Conservation (phyloP, 805 yeast species). For the Saccharomycopsis oosterbeekiorum region DNA sequence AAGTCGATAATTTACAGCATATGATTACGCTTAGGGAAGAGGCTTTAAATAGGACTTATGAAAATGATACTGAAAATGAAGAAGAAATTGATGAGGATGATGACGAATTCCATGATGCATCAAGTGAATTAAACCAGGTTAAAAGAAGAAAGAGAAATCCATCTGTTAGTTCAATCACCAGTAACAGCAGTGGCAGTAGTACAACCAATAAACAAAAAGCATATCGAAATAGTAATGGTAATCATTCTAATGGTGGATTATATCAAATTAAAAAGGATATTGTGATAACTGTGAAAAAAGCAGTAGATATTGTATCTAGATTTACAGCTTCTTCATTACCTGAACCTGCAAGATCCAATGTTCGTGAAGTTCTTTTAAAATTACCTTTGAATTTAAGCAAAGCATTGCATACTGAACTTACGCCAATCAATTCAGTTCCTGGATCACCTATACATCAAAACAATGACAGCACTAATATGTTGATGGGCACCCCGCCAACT, state of each 20-base stretch:
- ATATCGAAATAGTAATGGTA: not conserved
- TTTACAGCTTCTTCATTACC: constrained; percentile 70
- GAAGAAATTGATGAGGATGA: constrained; percentile 21
- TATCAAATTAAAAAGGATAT: constrained; percentile 66
- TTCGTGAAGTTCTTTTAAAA: constrained; percentile 65
- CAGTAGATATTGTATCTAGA: constrained; percentile 75
- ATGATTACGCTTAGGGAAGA: constrained; percentile 39
- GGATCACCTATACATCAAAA: constrained; percentile 2
- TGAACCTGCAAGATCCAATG: constrained; percentile 69
- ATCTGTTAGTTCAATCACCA: not conserved
- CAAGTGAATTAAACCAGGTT: constrained; percentile 24
- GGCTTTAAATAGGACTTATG: constrained; percentile 18
- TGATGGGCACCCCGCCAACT: not conserved
- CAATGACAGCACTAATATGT: not conserved
- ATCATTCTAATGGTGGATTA: constrained; percentile 18
- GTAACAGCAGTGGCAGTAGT: constrained; percentile 8
- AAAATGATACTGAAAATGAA: constrained; percentile 14
- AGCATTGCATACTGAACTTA: constrained; percentile 25
- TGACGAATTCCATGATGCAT: constrained; percentile 24
- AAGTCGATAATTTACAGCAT: constrained; percentile 56
- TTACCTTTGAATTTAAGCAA: constrained; percentile 68
- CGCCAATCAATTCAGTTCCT: constrained; percentile 18
- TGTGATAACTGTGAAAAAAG: constrained; percentile 79
- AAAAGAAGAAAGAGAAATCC: constrained; percentile 18
- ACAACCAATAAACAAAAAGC: constrained; percentile 16